These are phyloP conservation scores for Fomitopsis palustris DNA, from an alignment of 1,284 basidiomycete genomes.

Conservation along the genomic window DNA sequence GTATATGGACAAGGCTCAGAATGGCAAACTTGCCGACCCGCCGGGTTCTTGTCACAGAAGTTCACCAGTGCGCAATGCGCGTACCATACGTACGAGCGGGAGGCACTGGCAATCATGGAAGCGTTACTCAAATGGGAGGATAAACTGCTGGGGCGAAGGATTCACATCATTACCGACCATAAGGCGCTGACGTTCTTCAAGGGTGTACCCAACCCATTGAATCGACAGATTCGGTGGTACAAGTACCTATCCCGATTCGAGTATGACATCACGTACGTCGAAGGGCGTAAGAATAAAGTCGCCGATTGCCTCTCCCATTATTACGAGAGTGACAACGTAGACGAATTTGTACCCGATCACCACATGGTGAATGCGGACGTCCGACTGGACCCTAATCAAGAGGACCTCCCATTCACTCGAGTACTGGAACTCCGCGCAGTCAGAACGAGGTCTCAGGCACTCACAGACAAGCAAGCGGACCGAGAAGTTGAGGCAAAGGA, in stretches of 20 bases:
- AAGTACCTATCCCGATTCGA: slow-evolving; percentile 32
- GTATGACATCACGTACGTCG: slow-evolving; percentile 29
- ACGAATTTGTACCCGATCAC: slow-evolving; percentile 15
- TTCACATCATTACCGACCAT: slow-evolving; percentile 37
- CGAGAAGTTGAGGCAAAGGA: too few relatives aligned
- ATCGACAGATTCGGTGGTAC: too few relatives aligned
- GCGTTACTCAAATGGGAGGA: slow-evolving; percentile 36
- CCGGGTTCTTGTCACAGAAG: too few relatives aligned
- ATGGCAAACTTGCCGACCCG: too few relatives aligned
- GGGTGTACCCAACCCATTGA: slow-evolving; percentile 34
- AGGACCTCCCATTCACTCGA: slow-evolving; percentile 13
- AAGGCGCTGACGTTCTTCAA: slow-evolving; percentile 33
- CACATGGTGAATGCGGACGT: slow-evolving; percentile 27
- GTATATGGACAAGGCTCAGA: too few relatives aligned
- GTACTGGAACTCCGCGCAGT: slow-evolving; percentile 1
- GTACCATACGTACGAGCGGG: slow-evolving; percentile 34
- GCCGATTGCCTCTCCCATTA: slow-evolving; percentile 32
- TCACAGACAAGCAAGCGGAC: too few relatives aligned
- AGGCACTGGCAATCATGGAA: slow-evolving; percentile 36
- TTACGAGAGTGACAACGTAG: slow-evolving; percentile 24
- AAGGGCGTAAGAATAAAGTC: slow-evolving; percentile 29
- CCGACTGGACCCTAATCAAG: slow-evolving; percentile 21
- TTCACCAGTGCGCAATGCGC: too few relatives aligned
- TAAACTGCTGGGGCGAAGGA: slow-evolving; percentile 23
- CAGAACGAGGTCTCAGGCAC: too few relatives aligned